phyloP scores from a whole-genome alignment of 768 basidiomycete species.

The Krasilnikovozyma curviuscula region DNA sequence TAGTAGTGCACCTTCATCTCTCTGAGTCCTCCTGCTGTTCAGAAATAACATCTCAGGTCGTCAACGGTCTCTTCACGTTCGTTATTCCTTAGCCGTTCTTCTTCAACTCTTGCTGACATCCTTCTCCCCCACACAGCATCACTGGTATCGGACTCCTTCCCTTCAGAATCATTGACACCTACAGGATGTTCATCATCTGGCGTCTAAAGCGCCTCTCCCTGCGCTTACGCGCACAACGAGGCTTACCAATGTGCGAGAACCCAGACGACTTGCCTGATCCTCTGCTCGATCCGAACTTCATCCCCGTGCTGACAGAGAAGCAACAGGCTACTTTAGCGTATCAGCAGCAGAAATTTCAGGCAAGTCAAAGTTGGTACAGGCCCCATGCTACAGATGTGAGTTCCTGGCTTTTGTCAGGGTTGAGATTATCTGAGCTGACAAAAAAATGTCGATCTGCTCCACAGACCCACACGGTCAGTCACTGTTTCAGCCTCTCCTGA shows the following conservation, averaged over 20 bases:
- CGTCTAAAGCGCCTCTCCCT: conserved; percentile 45
- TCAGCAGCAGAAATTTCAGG: conserved; percentile 25
- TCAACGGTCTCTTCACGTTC: conserved; percentile 67
- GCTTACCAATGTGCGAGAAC: conserved; percentile 41
- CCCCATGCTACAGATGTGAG: conserved; percentile 8
- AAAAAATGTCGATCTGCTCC: too few relatives aligned
- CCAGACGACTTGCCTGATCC: conserved; percentile 68
- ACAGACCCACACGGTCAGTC: too few relatives aligned
- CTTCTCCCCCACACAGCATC: neutral
- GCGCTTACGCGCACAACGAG: conserved; percentile 40
- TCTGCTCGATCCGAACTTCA: conserved; percentile 20
- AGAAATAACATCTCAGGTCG: conserved; percentile 55
- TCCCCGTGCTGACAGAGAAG: conserved; percentile 24
- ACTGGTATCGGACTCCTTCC: conserved; percentile 41
- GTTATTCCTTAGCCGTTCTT: neutral
- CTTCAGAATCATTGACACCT: conserved; percentile 53
- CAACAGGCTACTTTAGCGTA: conserved; percentile 21
- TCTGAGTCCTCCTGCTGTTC: neutral
- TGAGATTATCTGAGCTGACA: too few relatives aligned
- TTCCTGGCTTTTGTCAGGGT: too few relatives aligned
- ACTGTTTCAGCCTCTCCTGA: too few relatives aligned
- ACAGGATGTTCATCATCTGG: conserved; percentile 56
- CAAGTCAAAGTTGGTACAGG: conserved; percentile 9
- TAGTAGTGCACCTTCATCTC: neutral
- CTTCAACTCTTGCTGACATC: neutral